These are phyloP conservation scores for Sclerotinia spermophila DNA, from an alignment of 2,329 filamentous ascomycete genomes.

Conservation along the genomic window DNA sequence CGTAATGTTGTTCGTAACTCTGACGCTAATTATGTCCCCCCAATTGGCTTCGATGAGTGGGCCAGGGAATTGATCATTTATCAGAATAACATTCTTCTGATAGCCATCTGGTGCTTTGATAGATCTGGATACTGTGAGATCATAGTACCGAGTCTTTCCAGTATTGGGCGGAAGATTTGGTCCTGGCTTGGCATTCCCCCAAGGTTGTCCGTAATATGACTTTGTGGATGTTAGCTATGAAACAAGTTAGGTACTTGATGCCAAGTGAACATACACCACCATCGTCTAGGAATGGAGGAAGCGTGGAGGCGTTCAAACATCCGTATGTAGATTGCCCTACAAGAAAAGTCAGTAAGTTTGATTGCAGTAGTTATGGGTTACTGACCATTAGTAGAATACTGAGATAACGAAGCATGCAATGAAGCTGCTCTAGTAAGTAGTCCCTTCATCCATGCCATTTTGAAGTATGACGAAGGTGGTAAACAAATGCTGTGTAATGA, in stretches of 20 bases:
- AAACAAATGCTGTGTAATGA: constrained; percentile 1
- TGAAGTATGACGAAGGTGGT: not conserved
- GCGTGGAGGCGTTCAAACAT: constrained; percentile 33
- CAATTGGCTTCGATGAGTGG: constrained; percentile 36
- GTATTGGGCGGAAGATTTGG: constrained; percentile 35
- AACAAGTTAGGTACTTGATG: not conserved
- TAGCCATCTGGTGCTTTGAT: constrained; percentile 40
- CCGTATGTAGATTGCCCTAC: constrained; percentile 32
- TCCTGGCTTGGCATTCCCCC: constrained; percentile 43
- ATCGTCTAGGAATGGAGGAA: constrained; percentile 43
- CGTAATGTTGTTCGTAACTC: constrained; percentile 64
- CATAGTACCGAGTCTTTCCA: constrained; percentile 38
- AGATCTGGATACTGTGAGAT: constrained; percentile 33
- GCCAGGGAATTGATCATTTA: constrained; percentile 37
- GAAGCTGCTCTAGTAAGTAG: constrained; percentile 12
- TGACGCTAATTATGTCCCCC: constrained; percentile 50
- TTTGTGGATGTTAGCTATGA: not conserved
- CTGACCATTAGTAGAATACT: constrained; percentile 18
- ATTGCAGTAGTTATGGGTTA: not conserved
- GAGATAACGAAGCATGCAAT: constrained; percentile 15
- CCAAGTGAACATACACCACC: constrained; percentile 37
- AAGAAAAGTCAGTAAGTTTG: not conserved
- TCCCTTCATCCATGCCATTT: constrained; percentile 15
- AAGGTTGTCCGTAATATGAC: constrained; percentile 46
- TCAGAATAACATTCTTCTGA: constrained; percentile 49